A percentile compares a stretch with the other conserved stretches of the same genome.
phyloP scores from a whole-genome alignment of 78 protist genomes.

The Protostelium mycophagum region DNA sequence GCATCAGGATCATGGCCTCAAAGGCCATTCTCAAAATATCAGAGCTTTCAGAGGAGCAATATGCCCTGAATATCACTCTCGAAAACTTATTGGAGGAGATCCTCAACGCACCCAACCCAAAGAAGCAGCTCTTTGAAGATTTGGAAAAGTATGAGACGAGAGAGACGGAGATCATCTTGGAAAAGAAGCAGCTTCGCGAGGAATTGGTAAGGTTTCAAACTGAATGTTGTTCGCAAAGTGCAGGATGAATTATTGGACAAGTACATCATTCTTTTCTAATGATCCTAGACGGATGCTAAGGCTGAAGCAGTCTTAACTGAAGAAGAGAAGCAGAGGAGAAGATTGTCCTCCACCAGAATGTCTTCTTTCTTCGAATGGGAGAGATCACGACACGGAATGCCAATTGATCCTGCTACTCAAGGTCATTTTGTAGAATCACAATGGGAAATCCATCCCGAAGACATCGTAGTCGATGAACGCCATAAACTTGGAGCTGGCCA shows the following conservation, averaged over 20 bases:
- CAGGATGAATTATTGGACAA: background rate
- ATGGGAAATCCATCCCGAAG: background rate
- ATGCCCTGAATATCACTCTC: background rate
- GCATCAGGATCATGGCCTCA: no score
- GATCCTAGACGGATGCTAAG: background rate
- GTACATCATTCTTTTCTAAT: no score
- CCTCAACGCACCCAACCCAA: background rate
- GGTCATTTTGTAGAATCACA: background rate
- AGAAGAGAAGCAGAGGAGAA: background rate
- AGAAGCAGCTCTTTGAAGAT: background rate
- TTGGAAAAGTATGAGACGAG: background rate
- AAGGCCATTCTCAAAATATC: background rate
- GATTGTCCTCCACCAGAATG: background rate
- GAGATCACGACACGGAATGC: background rate
- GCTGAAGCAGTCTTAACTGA: background rate
- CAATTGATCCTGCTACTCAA: background rate
- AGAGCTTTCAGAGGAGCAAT: background rate
- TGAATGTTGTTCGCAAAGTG: background rate
- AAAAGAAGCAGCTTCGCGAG: background rate
- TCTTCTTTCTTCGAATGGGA: background rate
- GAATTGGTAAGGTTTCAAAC: background rate
- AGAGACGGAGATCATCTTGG: background rate
- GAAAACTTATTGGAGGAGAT: background rate
- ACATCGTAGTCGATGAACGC: background rate
- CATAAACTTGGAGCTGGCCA: background rate